phyloP scores from a whole-genome alignment of 345 rosid species.

The Eucalyptus leucophloia region DNA sequence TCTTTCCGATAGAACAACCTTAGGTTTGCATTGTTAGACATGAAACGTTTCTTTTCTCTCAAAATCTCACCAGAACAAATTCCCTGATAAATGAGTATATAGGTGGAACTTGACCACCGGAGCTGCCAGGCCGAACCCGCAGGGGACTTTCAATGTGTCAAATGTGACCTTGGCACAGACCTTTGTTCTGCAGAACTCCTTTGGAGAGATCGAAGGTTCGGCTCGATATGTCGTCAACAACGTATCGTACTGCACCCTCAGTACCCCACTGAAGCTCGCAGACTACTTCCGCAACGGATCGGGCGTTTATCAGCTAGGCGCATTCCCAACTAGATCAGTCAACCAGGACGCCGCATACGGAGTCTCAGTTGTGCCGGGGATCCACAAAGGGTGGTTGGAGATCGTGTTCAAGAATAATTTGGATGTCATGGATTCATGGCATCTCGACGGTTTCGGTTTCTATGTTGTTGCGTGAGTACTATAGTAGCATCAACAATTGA shows the following conservation, averaged over 20 bases:
- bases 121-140: slow-evolving; percentile 59
- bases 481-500: background rate
- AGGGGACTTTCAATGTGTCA: slow-evolving; percentile 44
- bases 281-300: slow-evolving; percentile 21
- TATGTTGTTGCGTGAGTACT: slow-evolving; percentile 30
- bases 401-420: slow-evolving; percentile 23
- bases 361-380: slow-evolving; percentile 27
- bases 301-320: slow-evolving; percentile 20
- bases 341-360: slow-evolving; percentile 6
- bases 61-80: background rate
- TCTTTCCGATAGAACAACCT: background rate
- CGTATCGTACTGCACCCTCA: slow-evolving; percentile 15
- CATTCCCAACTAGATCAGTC: slow-evolving; percentile 17
- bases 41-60: background rate
- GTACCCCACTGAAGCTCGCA: slow-evolving; percentile 40
- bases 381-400: slow-evolving; percentile 42
- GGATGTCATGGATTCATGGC: slow-evolving; percentile 39
- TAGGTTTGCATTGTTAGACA: background rate
- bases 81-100: background rate
- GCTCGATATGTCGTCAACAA: slow-evolving; percentile 19
- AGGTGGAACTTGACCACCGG: slow-evolving; percentile 59
- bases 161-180: slow-evolving; percentile 31
- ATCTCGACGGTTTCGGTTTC: slow-evolving; percentile 42
- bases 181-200: slow-evolving; percentile 15
- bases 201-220: background rate